Base-by-base conservation (phyloP, 768 basidiomycete genomes). In the Myochromella boudieri region DNA sequence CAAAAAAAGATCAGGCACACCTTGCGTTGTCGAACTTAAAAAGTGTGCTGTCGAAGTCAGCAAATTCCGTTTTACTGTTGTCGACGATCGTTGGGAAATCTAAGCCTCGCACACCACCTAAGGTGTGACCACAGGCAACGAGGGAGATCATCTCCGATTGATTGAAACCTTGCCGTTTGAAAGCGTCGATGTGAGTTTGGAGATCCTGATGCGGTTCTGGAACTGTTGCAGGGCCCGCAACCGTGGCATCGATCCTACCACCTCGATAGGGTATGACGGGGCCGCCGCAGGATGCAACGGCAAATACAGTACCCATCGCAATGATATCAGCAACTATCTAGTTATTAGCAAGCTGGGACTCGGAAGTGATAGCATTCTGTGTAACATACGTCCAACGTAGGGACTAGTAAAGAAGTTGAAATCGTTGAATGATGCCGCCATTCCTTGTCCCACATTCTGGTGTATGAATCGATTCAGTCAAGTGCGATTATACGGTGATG, bases 211-310 rank as follows among this genome's bases (percentile, higher is more conserved):
- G n/a, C n/a, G n/a, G n/a, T n/a, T n/a, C n/a, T n/a, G n/a, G n/a
- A n/a, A n/a, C n/a, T n/a, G n/a, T n/a, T n/a, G n/a, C n/a, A n/a
- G 61, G 58, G n/a, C 66, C 66, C 3, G 60, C 60, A 11, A 25
- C 51, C 10, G 54, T 57, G 1, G 69, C 61, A 43, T 70, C 69
- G 12, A 68, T 49, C 6, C 70, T 60, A 1, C 70, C 69, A 32
- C 59, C 63, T 6, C 61, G 58, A 25, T 55, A 58, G 14, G 62
- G 62, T 18, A 72, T 58, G 9, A 60, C 18, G 3, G 69, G 67
- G 21, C 69, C 69, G 34, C 61, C 60, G 46, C 70, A 70, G 11
- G 56, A 51, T 5, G 58, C 57, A 9, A 60, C 49, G 2, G 61
- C 63, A 26, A 62, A 49, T 3, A 60, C 54, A 1, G 59, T 57